Conservation (phyloP, 441 rosid species). For the Corymbia calophylla region DNA sequence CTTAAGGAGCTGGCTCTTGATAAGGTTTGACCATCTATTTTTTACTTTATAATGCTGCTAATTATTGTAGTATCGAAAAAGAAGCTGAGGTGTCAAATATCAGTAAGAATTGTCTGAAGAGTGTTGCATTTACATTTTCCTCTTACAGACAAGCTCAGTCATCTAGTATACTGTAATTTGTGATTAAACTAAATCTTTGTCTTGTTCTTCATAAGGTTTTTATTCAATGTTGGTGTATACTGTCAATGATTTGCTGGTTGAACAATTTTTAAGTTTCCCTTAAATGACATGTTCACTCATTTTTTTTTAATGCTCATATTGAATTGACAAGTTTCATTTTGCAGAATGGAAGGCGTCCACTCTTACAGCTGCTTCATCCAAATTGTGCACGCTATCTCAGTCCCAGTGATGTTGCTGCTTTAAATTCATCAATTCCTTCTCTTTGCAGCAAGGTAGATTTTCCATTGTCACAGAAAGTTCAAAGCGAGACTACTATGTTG, state of each 20-base stretch:
- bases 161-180: background rate
- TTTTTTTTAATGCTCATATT: background rate
- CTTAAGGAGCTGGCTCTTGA: constrained; percentile 67
- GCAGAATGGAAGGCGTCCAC: constrained; percentile 70
- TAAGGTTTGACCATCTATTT: constrained; percentile 15
- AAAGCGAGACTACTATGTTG: background rate
- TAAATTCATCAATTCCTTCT: constrained; percentile 58
- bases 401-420: constrained; percentile 64
- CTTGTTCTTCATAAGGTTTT: constrained; percentile 71
- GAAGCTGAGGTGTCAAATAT: background rate
- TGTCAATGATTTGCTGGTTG: background rate
- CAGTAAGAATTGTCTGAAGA: background rate
- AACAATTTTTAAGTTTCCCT: background rate
- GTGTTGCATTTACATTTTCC: background rate
- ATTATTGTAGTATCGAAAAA: background rate
- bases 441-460: constrained; percentile 52
- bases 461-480: background rate
- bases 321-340: constrained; percentile 1
- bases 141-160: background rate
- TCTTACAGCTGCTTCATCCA: constrained; percentile 88
- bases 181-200: background rate
- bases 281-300: background rate
- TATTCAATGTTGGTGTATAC: background rate
- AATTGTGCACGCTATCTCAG: constrained; percentile 69
- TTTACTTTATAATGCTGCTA: background rate